Conservation (phyloP, 176 grass and related monocot species). For the Avena sativa region DNA sequence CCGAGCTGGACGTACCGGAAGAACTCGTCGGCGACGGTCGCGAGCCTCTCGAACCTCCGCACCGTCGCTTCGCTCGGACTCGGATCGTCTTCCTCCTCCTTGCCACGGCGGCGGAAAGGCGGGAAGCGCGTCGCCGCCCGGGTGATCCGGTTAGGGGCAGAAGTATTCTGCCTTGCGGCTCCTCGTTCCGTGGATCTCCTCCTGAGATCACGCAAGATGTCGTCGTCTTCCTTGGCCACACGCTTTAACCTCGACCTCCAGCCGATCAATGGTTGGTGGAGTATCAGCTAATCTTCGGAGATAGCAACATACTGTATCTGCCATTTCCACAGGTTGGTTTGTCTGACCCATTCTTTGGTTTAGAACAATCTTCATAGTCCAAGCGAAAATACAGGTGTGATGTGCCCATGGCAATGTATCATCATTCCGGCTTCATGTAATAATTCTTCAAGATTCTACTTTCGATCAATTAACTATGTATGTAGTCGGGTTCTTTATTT, state of each 20-base stretch:
- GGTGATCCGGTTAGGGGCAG: background rate
- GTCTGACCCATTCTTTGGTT: too few relatives aligned
- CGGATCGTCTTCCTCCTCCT: background rate
- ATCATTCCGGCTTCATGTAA: too few relatives aligned
- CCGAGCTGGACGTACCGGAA: background rate
- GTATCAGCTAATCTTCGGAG: background rate
- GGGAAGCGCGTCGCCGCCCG: background rate
- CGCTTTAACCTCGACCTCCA: background rate
- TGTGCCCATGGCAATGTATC: too few relatives aligned
- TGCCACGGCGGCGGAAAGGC: background rate
- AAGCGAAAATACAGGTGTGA: too few relatives aligned
- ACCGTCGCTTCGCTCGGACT: background rate
- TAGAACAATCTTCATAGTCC: too few relatives aligned
- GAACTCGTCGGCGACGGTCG: conserved; percentile 12
- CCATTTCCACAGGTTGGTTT: too few relatives aligned
- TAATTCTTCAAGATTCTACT: too few relatives aligned
- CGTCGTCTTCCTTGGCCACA: background rate
- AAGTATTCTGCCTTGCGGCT: background rate
- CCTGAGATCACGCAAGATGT: background rate
- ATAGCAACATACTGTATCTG: background rate
- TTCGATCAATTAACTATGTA: too few relatives aligned
- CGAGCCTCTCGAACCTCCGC: conserved; percentile 16
- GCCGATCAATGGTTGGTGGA: background rate
- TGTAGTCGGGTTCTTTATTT: too few relatives aligned
- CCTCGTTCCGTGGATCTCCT: background rate